Evolutionary conservation across 2,329 filamentous ascomycete species (phyloP), one percentile per base, ranked within the genome.

Genomic region (Lasiodiplodia citricola): DNA sequence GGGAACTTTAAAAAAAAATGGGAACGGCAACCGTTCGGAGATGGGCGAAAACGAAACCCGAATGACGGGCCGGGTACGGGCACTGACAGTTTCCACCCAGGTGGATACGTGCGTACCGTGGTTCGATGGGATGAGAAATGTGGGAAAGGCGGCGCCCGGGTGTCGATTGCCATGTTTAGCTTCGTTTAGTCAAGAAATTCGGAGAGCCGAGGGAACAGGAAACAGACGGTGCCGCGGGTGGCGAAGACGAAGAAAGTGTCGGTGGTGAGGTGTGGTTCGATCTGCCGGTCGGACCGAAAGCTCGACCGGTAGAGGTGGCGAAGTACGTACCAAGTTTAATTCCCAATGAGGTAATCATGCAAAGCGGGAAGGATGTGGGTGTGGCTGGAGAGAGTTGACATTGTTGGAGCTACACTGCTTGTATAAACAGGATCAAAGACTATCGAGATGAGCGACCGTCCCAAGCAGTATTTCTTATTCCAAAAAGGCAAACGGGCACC

Each of bases 241-340:
- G 35, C 16, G 31, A 37, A n/a, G 3, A 28, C 14, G 25, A 31
- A n/a, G 11, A 16, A 25, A 25, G 28, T 31, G 57, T 31, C 14
- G 35, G 37, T 7, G 14, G 6, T 16, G 37, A 47, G 57, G 13
- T 31, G 57, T 62, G 57, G 35, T 62, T 62, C 56, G 57, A 62
- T 47, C 38, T 38, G 38, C 14, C 28, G 38, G 57, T 51, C 57
- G 57, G 57, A 62, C 57, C 57, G 57, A 50, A 11, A 23, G n/a
- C 41, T 35, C 50, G 41, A 10, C 41, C 57, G 57, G 38, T 44
- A 16, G 37, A 44, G 41, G 37, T 44, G 56, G 37, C 21, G 28
- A 44, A 37, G 56, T 35, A 35, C 31, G 31, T 35, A 35, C 31
- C 31, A 21, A 21, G 21, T 18, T 41, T 57, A 4, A 4, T 57